Conservation (phyloP, 176 grass and related monocot species). For the Saccharum officinarum region DNA sequence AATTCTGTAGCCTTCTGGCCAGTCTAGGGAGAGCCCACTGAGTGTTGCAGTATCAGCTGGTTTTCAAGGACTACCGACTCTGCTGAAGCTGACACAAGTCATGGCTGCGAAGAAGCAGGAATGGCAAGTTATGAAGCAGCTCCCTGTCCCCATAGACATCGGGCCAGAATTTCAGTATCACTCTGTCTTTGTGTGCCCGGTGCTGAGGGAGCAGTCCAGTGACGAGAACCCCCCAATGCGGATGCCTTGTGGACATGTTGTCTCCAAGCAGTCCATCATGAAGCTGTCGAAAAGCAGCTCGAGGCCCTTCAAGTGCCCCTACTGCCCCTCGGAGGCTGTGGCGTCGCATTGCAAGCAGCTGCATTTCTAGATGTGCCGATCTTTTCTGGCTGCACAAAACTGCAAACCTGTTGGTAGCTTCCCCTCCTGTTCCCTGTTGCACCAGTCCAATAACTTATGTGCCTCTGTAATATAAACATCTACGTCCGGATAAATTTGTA, state of each 20-base stretch:
- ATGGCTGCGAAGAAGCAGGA: slow-evolving; percentile 87
- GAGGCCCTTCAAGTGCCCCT: slow-evolving; percentile 86
- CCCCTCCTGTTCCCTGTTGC: slow-evolving; percentile 31
- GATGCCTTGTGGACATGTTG: slow-evolving; percentile 87
- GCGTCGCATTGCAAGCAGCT: slow-evolving; percentile 77
- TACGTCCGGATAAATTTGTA: slow-evolving; percentile 11
- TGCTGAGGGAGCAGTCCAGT: slow-evolving; percentile 70
- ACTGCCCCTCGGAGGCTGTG: slow-evolving; percentile 69
- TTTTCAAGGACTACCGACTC: slow-evolving; percentile 74
- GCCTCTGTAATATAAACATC: slow-evolving; percentile 52
- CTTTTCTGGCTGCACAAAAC: slow-evolving; percentile 5
- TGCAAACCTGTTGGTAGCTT: slow-evolving; percentile 34
- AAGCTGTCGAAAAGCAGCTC: slow-evolving; percentile 89
- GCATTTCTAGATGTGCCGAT: slow-evolving; percentile 61
- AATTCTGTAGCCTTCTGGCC: slow-evolving; percentile 76
- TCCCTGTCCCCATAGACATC: slow-evolving; percentile 76
- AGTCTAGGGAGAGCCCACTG: slow-evolving; percentile 64
- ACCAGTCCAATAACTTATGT: slow-evolving; percentile 18
- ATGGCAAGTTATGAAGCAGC: slow-evolving; percentile 90
- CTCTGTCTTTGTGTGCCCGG: slow-evolving; percentile 88
- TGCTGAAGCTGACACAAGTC: slow-evolving; percentile 67
- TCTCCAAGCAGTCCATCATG: slow-evolving; percentile 80
- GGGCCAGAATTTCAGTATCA: slow-evolving; percentile 82
- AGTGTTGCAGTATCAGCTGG: slow-evolving; percentile 65
- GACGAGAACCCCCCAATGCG: slow-evolving; percentile 96